Conservation (phyloP, 306 rosid species). For the Prinsepia uniflora region DNA sequence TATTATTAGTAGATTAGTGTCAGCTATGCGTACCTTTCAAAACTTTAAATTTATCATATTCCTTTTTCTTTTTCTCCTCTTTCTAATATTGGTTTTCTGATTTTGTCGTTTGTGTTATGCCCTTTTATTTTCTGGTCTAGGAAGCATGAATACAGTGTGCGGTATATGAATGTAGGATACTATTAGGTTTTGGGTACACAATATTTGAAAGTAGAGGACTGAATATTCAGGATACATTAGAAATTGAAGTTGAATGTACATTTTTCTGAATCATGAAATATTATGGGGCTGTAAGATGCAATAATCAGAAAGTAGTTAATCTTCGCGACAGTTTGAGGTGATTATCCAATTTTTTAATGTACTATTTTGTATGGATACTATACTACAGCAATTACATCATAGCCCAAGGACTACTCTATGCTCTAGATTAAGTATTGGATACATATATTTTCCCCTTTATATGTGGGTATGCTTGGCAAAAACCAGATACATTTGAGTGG, state of each 20-base stretch:
- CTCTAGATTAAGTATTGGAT: background rate
- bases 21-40: background rate
- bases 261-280: background rate
- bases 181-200: background rate
- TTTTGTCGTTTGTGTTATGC: background rate
- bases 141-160: background rate
- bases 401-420: background rate
- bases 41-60: background rate
- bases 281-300: background rate
- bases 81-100: background rate
- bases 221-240: background rate
- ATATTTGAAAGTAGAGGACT: background rate
- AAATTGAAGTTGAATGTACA: background rate
- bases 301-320: background rate
- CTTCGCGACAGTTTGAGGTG: background rate
- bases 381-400: background rate
- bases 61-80: background rate
- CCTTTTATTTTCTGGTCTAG: background rate
- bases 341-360: background rate
- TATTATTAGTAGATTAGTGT: background rate
- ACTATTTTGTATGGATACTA: background rate
- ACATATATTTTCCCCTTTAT: background rate
- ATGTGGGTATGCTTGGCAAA: background rate
- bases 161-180: background rate
- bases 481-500: background rate